Evolutionary conservation across 495 filamentous ascomycete genomes (phyloP).

Genomic region (Parathielavia hyrcaniae): DNA sequence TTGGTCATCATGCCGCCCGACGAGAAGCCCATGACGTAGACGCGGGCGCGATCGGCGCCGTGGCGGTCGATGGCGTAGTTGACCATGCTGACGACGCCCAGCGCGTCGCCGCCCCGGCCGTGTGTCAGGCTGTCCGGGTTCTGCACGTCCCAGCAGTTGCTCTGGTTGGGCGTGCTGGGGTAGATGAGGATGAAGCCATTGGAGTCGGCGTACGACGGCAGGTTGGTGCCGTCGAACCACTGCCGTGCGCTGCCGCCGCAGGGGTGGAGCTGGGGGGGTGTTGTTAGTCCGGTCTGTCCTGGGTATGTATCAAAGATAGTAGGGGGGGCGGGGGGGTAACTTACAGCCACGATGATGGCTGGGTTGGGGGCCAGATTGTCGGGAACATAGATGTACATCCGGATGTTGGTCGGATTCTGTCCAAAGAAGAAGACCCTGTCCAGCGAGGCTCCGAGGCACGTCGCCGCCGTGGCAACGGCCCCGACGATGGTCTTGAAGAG

Average conservation of each 20-base stretch:
- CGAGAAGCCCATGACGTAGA: slow-evolving; percentile 49
- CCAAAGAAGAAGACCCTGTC: slow-evolving; percentile 36
- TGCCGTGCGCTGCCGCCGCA: slow-evolving; percentile 33
- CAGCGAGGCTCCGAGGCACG: slow-evolving; percentile 30
- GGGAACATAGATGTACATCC: slow-evolving; percentile 40
- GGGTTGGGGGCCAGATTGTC: slow-evolving; percentile 37
- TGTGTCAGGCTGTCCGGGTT: slow-evolving; percentile 45
- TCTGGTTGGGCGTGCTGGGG: slow-evolving; percentile 41
- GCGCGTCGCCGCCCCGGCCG: slow-evolving; percentile 47
- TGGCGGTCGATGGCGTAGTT: slow-evolving; percentile 46
- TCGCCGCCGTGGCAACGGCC: slow-evolving; percentile 21
- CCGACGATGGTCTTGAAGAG: slow-evolving; percentile 16
- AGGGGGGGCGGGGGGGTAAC: neutral
- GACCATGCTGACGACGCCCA: slow-evolving; percentile 52
- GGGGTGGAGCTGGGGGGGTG: slow-evolving; percentile 30
- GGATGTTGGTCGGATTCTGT: slow-evolving; percentile 33
- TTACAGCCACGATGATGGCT: slow-evolving; percentile 32
- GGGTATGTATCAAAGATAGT: neutral
- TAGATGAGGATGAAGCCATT: slow-evolving; percentile 53
- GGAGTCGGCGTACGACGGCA: slow-evolving; percentile 40
- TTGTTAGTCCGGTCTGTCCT: neutral
- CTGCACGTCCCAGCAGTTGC: slow-evolving; percentile 54
- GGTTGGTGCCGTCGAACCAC: slow-evolving; percentile 34
- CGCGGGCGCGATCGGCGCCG: slow-evolving; percentile 39
- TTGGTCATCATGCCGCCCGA: slow-evolving; percentile 59